Conservation (phyloP, 768 basidiomycete species). For the Ramaria rubella region DNA sequence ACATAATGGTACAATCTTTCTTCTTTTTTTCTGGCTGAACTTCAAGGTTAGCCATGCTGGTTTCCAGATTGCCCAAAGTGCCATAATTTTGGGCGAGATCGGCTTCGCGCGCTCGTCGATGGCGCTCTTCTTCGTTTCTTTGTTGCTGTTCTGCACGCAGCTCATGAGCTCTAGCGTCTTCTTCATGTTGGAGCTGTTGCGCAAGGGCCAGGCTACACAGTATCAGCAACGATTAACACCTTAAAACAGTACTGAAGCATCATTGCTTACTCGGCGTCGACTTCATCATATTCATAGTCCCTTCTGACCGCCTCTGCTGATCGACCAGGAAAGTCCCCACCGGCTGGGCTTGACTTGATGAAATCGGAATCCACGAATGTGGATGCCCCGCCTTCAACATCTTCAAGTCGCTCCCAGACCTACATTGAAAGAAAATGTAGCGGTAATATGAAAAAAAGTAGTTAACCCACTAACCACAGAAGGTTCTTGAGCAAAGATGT, state of each 20-base stretch:
- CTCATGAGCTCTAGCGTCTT: conserved; percentile 44
- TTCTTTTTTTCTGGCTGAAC: conserved; percentile 27
- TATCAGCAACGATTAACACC: not conserved
- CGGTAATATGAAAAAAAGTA: not conserved
- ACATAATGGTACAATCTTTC: conserved; percentile 55
- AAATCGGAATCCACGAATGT: conserved; percentile 76
- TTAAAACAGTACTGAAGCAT: not conserved
- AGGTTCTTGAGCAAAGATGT: conserved; percentile 68
- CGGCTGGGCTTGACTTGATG: conserved; percentile 53
- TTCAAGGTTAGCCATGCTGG: not conserved
- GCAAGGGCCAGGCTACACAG: conserved; percentile 57
- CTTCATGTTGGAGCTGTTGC: conserved; percentile 71
- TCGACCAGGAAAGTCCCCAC: conserved; percentile 76
- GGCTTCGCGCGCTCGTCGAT: conserved; percentile 13
- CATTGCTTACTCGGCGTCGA: conserved; percentile 50
- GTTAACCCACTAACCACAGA: conserved; percentile 46
- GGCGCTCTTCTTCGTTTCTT: conserved; percentile 30
- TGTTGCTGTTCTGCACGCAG: conserved; percentile 16
- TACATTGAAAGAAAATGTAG: not conserved
- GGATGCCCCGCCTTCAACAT: conserved; percentile 73
- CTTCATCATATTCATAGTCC: conserved; percentile 9
- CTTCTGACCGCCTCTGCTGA: conserved; percentile 39
- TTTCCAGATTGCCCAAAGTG: not conserved
- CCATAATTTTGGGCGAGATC: conserved; percentile 3
- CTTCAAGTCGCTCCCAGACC: conserved; percentile 81